phyloP scores from a whole-genome alignment of 352 stramenopile species.

The Pythium phragmitis region DNA sequence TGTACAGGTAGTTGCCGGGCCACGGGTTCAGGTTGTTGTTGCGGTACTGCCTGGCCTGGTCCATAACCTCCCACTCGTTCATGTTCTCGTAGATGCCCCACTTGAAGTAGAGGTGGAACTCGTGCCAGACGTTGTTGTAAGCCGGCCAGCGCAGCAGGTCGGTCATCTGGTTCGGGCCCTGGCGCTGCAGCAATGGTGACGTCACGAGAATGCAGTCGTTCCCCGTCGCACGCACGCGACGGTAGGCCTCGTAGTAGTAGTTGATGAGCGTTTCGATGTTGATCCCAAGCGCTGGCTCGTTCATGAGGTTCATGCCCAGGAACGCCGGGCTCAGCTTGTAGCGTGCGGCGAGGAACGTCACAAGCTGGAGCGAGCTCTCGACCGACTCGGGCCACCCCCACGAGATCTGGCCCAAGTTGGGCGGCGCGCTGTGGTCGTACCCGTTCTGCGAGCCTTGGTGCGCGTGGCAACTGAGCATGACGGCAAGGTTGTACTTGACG shows the following conservation, averaged over 20 bases:
- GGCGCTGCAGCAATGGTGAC: conserved; percentile 41
- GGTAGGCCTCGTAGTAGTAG: conserved; percentile 51
- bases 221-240: conserved; percentile 33
- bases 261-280: conserved; percentile 25
- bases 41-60: conserved; percentile 3
- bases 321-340: conserved; percentile 53
- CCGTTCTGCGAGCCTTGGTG: conserved; percentile 63
- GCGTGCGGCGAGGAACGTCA: conserved; percentile 38
- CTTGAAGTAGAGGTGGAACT: conserved; percentile 60
- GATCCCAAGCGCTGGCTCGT: conserved; percentile 36
- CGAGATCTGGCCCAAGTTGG: neutral
- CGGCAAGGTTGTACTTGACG: conserved; percentile 49
- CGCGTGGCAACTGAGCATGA: conserved; percentile 57
- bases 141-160: conserved; percentile 35
- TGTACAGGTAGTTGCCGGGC: conserved; percentile 39
- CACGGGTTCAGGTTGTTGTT: conserved; percentile 14
- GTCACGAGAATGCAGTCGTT: conserved; percentile 51
- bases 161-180: conserved; percentile 27
- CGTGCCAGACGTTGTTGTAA: conserved; percentile 59
- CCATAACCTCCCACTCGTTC: conserved; percentile 29
- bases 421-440: conserved; percentile 44
- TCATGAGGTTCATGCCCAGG: conserved; percentile 55
- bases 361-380: conserved; percentile 41
- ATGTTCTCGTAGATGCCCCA: conserved; percentile 33
- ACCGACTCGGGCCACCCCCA: conserved; percentile 41